phyloP scores from a whole-genome alignment of 176 grass and related monocot genomes.

The Musa troglodytarum region DNA sequence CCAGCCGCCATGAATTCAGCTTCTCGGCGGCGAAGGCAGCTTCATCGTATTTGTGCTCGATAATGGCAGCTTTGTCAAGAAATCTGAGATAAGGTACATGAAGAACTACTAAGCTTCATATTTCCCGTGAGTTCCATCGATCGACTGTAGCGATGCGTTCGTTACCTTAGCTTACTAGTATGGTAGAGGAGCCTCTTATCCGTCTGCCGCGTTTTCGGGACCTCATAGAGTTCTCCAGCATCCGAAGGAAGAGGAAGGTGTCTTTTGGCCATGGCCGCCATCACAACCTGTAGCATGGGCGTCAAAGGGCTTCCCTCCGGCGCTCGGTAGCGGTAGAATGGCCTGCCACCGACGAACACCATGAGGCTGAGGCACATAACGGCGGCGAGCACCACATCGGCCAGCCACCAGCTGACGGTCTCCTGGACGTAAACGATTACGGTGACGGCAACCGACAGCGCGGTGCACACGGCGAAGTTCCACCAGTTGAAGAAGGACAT shows the following conservation, averaged over 20 bases:
- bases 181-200: slow-evolving; percentile 54
- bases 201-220: slow-evolving; percentile 13
- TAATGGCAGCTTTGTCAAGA: slow-evolving; percentile 68
- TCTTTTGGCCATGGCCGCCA: slow-evolving; percentile 48
- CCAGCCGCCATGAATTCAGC: slow-evolving; percentile 36
- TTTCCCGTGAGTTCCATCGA: too few species aligned
- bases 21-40: neutral
- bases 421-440: slow-evolving; percentile 55
- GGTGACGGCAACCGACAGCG: slow-evolving; percentile 30
- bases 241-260: slow-evolving; percentile 30
- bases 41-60: slow-evolving; percentile 29
- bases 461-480: slow-evolving; percentile 39
- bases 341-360: slow-evolving; percentile 24
- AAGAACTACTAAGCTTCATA: too few species aligned
- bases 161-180: slow-evolving; percentile 39
- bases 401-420: slow-evolving; percentile 39
- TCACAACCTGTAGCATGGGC: slow-evolving; percentile 38
- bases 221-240: slow-evolving; percentile 40
- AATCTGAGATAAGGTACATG: slow-evolving; percentile 23
- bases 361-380: slow-evolving; percentile 17
- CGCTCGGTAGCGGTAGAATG: slow-evolving; percentile 44
- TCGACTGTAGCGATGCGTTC: neutral
- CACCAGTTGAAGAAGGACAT: slow-evolving; percentile 68
- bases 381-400: slow-evolving; percentile 21
- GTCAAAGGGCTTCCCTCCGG: slow-evolving; percentile 45